Conservation (phyloP, 75 land plant species). For the Pinus taeda region DNA sequence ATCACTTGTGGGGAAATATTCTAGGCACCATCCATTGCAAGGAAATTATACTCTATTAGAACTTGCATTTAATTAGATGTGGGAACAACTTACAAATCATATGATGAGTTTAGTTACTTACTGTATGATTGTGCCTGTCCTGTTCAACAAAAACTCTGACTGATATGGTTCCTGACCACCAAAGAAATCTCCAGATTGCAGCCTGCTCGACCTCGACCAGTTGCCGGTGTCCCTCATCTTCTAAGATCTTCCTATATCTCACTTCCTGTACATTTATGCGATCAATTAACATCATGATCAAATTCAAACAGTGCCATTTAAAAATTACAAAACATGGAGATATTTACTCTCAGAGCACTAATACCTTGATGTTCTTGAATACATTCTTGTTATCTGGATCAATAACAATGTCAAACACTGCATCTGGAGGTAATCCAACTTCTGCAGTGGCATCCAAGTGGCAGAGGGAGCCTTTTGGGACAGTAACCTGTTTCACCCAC, state of each 20-base stretch:
- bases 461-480: conserved; percentile 90
- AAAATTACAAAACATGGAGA: neutral
- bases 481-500: conserved; percentile 63
- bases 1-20: neutral
- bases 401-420: conserved; percentile 80
- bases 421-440: conserved; percentile 95
- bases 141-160: conserved; percentile 92
- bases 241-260: conserved; percentile 66
- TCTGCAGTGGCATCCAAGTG: conserved; percentile 61
- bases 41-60: neutral
- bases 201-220: conserved; percentile 96
- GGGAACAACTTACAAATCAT: neutral
- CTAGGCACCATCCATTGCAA: neutral
- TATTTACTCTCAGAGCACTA: neutral
- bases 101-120: conserved; percentile 24
- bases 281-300: neutral
- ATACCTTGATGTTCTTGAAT: conserved; percentile 93
- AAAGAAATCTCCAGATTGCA: conserved; percentile 92
- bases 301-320: neutral
- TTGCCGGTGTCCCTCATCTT: conserved; percentile 83
- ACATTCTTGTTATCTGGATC: conserved; percentile 95
- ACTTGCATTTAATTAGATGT: neutral
- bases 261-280: conserved; percentile 65
- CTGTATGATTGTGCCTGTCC: conserved; percentile 64
- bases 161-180: conserved; percentile 91